Conservation (phyloP, 176 grass and related monocot species). For the Carex cristatella region DNA sequence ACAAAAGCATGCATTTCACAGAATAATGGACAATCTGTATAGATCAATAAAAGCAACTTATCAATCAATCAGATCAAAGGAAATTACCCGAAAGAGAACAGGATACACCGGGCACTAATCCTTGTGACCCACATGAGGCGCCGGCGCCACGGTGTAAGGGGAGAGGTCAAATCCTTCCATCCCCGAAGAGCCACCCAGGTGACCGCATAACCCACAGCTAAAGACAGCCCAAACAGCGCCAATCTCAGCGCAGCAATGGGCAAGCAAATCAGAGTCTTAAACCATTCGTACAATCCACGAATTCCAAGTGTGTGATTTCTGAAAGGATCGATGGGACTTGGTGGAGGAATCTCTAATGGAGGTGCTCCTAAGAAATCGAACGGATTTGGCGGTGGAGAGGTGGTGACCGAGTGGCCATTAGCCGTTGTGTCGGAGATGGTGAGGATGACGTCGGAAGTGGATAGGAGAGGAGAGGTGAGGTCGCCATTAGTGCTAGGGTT, state of each 20-base stretch:
- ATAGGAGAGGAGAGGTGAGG: slow-evolving; percentile 58
- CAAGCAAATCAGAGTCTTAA: slow-evolving; percentile 44
- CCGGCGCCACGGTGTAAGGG: slow-evolving; percentile 56
- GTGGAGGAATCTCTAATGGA: slow-evolving; percentile 34
- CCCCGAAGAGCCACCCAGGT: slow-evolving; percentile 68
- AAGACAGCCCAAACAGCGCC: slow-evolving; percentile 60
- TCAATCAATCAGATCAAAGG: not conserved
- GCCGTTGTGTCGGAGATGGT: slow-evolving; percentile 28
- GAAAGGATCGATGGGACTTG: slow-evolving; percentile 65
- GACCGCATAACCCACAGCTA: slow-evolving; percentile 58
- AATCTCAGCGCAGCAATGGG: slow-evolving; percentile 52
- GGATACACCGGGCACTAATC: slow-evolving; percentile 82
- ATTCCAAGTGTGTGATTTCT: slow-evolving; percentile 58
- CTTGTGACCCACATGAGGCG: slow-evolving; percentile 93
- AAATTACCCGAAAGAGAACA: slow-evolving; percentile 94
- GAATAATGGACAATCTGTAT: not conserved
- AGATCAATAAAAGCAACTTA: not conserved
- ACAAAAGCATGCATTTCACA: not conserved
- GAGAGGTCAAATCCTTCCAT: slow-evolving; percentile 42
- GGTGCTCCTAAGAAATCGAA: slow-evolving; percentile 47
- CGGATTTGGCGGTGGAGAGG: not conserved
- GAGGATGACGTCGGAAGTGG: slow-evolving; percentile 20
- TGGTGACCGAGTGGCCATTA: not conserved
- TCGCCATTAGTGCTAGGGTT: slow-evolving; percentile 18
- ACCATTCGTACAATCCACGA: slow-evolving; percentile 52